phyloP scores from a whole-genome alignment of 352 stramenopile species.

The Pythium plurisporium region DNA sequence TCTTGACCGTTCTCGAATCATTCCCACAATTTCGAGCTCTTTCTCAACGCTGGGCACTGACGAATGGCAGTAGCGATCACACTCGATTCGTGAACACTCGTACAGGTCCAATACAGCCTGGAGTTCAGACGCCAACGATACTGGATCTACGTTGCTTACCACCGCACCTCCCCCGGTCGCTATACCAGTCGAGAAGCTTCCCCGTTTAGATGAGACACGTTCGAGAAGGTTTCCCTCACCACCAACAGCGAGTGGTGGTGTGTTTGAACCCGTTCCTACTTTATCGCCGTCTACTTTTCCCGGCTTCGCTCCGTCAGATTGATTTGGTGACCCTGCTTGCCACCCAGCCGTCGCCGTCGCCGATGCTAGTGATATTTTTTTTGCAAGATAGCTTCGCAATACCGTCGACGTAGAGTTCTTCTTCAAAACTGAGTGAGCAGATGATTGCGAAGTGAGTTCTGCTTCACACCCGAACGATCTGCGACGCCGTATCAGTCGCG shows the following conservation, averaged over 20 bases:
- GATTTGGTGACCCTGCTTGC: slow-evolving; percentile 2
- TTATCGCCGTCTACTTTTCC: slow-evolving; percentile 1
- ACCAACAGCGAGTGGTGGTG: slow-evolving; percentile 9
- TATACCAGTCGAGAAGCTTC: slow-evolving; percentile 10
- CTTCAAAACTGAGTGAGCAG: slow-evolving; percentile 23
- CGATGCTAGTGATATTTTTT: slow-evolving; percentile 20
- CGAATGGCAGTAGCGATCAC: slow-evolving; percentile 69
- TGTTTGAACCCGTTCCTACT: slow-evolving; percentile 15
- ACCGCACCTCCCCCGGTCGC: background rate
- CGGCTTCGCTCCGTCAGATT: background rate
- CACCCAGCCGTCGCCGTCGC: slow-evolving; percentile 14
- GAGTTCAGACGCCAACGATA: slow-evolving; percentile 28
- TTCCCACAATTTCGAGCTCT: slow-evolving; percentile 72
- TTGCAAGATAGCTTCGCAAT: slow-evolving; percentile 48
- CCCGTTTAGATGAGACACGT: slow-evolving; percentile 8
- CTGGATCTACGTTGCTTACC: slow-evolving; percentile 1
- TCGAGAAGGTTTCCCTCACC: slow-evolving; percentile 4
- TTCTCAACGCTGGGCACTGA: slow-evolving; percentile 55
- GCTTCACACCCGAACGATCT: slow-evolving; percentile 71
- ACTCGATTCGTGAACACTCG: slow-evolving; percentile 57
- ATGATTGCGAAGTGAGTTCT: slow-evolving; percentile 32
- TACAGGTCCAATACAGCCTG: slow-evolving; percentile 61
- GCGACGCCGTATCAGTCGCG: slow-evolving; percentile 46
- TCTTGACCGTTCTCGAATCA: slow-evolving; percentile 70
- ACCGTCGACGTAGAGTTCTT: slow-evolving; percentile 32